Base-by-base conservation (phyloP, 202 grass and related monocot species). In the Digitaria exilis region DNA sequence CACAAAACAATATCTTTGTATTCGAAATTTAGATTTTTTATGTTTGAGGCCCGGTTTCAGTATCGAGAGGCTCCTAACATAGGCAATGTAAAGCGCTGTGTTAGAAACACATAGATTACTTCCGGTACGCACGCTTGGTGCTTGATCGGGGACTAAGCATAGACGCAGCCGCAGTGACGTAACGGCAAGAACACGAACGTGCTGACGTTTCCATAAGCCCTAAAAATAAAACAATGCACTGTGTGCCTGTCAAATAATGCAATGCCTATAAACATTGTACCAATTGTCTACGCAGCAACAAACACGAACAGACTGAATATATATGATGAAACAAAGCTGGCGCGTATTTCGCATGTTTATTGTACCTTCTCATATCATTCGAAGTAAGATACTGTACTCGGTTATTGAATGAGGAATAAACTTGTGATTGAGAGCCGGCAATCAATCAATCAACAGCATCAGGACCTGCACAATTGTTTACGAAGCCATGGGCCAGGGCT, bases 381-480 rank as follows among this genome's bases (percentile, higher is more conserved):
- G 57, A 56, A 71, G 15, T 22, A 57, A 8, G 13, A 50, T 72
- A 18, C n/a, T n/a, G n/a, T n/a, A n/a, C 43, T 35, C 26, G 37
- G 6, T 34, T 24, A 4, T 18, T 29, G 17, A 34, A 3, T 2
- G 18, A 52, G 17, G 4, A 54, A 65, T 72, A 42, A 42, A 51
- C 24, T 24, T 74, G 59, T 86, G 71, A 55, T 55, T 44, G 65
- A 71, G n/a, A n/a, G 64, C 61, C 45, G 46, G 28, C 69, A 21
- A 31, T 1, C 14, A 65, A 54, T 30, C 18, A 29, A n/a, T 45
- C 61, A 76, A 15, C 71, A 61, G 19, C 25, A 7, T 7, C 29
- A 51, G 48, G 84, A 17, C 55, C 55, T 65, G 11, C 49, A 32
- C 76, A 72, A 32, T 72, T 49, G 69, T 72, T 72, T 72, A 72